Conservation (phyloP, 2,329 filamentous ascomycete species). For the Cytospora chrysosperma region DNA sequence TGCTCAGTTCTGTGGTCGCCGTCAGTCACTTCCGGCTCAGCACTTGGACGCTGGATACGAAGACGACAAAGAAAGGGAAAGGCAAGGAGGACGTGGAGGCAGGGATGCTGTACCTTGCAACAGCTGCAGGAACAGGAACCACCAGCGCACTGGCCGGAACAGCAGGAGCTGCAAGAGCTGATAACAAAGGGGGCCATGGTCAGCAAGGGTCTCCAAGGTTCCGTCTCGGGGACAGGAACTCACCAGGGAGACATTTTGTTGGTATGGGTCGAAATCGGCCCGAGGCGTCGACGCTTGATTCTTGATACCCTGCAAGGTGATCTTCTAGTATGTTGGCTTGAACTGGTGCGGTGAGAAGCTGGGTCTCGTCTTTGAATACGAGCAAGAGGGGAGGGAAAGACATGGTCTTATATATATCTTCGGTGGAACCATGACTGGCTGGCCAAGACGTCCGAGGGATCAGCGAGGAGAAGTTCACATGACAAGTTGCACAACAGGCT, state of each 20-base stretch:
- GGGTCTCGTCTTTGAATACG: not conserved
- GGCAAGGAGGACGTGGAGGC: too few species aligned
- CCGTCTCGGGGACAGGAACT: not conserved
- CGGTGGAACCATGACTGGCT: not conserved
- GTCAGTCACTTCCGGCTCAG: not conserved
- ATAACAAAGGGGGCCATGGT: not conserved
- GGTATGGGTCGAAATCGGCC: not conserved
- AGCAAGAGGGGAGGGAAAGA: not conserved
- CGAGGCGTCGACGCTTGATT: not conserved
- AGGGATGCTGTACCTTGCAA: conserved; percentile 16
- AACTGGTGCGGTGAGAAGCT: not conserved
- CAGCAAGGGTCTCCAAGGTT: conserved; percentile 6
- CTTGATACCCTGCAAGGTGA: not conserved
- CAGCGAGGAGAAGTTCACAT: conserved; percentile 8
- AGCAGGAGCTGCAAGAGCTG: conserved; percentile 23
- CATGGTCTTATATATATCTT: conserved; percentile 9
- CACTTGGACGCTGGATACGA: too few species aligned
- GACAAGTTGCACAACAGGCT: conserved; percentile 6
- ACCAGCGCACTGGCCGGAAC: conserved; percentile 19
- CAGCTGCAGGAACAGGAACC: conserved; percentile 19
- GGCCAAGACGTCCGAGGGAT: not conserved
- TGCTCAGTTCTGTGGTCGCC: not conserved
- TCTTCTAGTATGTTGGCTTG: not conserved
- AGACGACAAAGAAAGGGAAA: too few species aligned
- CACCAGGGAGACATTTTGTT: conserved; percentile 20